Evolutionary conservation across 129 eudicot species (phyloP), one percentile per base, ranked within the genome.

Genomic region (Gnaphalium uliginosum): DNA sequence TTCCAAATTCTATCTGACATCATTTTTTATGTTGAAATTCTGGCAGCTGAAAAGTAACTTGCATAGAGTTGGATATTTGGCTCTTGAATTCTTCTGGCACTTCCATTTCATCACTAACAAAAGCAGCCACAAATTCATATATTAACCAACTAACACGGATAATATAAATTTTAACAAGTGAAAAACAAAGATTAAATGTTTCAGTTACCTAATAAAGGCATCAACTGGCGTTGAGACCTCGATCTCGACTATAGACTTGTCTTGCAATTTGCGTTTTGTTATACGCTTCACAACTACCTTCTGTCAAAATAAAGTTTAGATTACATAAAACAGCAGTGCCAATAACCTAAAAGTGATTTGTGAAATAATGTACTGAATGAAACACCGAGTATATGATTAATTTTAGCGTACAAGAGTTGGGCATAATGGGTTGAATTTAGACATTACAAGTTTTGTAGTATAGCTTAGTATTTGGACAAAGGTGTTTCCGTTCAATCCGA

Each of bases 191-290:
- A 25, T 18, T 18, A 8, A 7, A 17, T 22, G n/a, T 29, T 79
- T 74, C 9, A 22, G 15, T 46, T 87, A 95, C 96, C 96, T 84
- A 21, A 89, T 74, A 51, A 53, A 73, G 17, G 75, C 37, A 71
- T 95, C 92, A 0, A 84, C 82, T 4, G 97, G 92, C 93, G 91
- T 89, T 32, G 95, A 89, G 48, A 89, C 92, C 81, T 87, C 92
- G 27, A 95, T 69, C 78, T 91, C 81, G 26, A 89, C 76, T 32
- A 86, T 68, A 62, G 59, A 37, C 81, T 86, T 85, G 72, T 81
- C 93, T 78, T 84, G 86, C 72, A 84, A 64, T 37, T 68, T 32
- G 29, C 79, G 92, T 17, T 77, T 84, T 8, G 79, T 87, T 39
- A 95, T 78, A 51, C 72, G 80, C 81, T 86, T 74, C 41, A 95